Percentiles rank a stretch among this genome's conserved stretches.
These are phyloP conservation scores for Pyrenochaeta sp. DNA, from an alignment of 2,329 filamentous ascomycete species.

Conservation along the genomic window DNA sequence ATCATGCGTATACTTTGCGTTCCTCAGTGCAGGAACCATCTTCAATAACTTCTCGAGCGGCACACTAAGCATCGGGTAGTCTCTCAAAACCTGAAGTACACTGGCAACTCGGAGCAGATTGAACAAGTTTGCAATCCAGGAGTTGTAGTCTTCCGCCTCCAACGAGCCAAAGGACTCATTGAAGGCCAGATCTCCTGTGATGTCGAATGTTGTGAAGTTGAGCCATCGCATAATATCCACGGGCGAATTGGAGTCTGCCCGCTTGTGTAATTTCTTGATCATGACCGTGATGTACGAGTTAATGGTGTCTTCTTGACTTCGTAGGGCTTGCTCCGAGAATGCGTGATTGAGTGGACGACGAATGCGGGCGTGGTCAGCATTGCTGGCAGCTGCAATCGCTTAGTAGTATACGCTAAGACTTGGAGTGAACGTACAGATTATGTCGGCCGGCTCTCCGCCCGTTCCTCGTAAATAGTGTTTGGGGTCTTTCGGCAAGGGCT, in stretches of 20 bases:
- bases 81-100: slow-evolving; percentile 11
- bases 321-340: slow-evolving; percentile 24
- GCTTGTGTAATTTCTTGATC: slow-evolving; percentile 18
- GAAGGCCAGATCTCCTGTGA: slow-evolving; percentile 39
- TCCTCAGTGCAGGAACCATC: slow-evolving; percentile 9
- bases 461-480: slow-evolving; percentile 10
- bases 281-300: slow-evolving; percentile 23
- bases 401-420: neutral
- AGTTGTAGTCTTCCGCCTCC: slow-evolving; percentile 22
- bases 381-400: slow-evolving; percentile 12
- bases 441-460: slow-evolving; percentile 1
- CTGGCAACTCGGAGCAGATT: slow-evolving; percentile 12
- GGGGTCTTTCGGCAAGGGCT: slow-evolving; percentile 18
- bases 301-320: slow-evolving; percentile 27
- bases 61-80: slow-evolving; percentile 18
- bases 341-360: slow-evolving; percentile 24
- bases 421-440: slow-evolving; percentile 12
- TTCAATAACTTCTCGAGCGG: slow-evolving; percentile 12
- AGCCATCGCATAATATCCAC: slow-evolving; percentile 26
- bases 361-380: slow-evolving; percentile 21
- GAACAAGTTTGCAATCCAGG: slow-evolving; percentile 32
- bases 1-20: slow-evolving; percentile 12
- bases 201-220: slow-evolving; percentile 35
- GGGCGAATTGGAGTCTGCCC: slow-evolving; percentile 3
- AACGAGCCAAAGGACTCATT: slow-evolving; percentile 39